Evolutionary conservation across 192 early-diverging fungal genomes (phyloP).

Genomic region (Backusella tuberculispora): DNA sequence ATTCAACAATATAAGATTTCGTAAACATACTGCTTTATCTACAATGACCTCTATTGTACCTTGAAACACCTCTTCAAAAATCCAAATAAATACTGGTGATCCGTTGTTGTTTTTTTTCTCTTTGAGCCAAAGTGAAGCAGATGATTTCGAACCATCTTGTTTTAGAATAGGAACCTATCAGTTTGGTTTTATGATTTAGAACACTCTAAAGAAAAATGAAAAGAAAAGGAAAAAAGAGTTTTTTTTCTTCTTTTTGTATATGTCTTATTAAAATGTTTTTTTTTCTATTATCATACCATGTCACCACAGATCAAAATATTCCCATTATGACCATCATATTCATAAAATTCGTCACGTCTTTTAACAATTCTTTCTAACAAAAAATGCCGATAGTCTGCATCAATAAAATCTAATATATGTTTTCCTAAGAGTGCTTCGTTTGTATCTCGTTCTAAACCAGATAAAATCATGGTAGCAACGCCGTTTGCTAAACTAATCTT

Average conservation of each 20-base stretch:
- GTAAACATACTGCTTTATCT: slow-evolving; percentile 8
- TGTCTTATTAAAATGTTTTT: neutral
- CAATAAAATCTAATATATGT: slow-evolving; percentile 30
- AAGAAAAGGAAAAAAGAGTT: too few relatives aligned
- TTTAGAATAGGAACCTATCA: slow-evolving; percentile 58
- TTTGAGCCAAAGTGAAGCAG: slow-evolving; percentile 67
- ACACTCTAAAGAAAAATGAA: neutral
- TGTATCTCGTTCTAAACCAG: neutral
- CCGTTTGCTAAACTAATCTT: slow-evolving; percentile 59
- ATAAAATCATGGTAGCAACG: slow-evolving; percentile 40
- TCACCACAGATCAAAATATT: slow-evolving; percentile 37
- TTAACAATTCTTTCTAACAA: slow-evolving; percentile 15
- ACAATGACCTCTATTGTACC: slow-evolving; percentile 29
- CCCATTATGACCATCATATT: neutral
- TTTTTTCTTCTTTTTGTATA: neutral
- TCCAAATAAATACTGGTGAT: slow-evolving; percentile 59
- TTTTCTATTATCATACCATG: slow-evolving; percentile 26
- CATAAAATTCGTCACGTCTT: slow-evolving; percentile 12
- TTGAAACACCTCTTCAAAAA: slow-evolving; percentile 64
- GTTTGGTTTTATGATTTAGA: slow-evolving; percentile 3
- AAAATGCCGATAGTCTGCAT: slow-evolving; percentile 15
- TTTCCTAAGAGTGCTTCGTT: slow-evolving; percentile 4
- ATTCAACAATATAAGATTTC: neutral
- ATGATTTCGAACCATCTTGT: slow-evolving; percentile 53
- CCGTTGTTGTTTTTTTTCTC: slow-evolving; percentile 51